These are phyloP conservation scores for Lichtheimia ornata DNA, from an alignment of 371 early-diverging fungal genomes.

Conservation along the genomic window DNA sequence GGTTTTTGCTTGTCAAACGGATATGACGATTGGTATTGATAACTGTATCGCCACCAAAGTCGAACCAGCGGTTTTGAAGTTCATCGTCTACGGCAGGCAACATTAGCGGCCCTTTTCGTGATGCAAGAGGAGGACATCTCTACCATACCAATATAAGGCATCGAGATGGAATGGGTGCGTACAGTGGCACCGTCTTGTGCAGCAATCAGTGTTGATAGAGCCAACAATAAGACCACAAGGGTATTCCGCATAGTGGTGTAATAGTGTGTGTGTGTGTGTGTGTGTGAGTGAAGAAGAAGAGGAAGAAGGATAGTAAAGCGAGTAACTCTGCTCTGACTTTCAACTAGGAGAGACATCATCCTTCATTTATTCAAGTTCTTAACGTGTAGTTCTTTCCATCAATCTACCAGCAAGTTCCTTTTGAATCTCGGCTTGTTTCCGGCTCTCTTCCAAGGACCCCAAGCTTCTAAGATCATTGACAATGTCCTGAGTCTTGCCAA, in stretches of 20 bases:
- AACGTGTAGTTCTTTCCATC: conserved; percentile 45
- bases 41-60: conserved; percentile 70
- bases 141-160: conserved; percentile 72
- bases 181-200: conserved; percentile 36
- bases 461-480: conserved; percentile 89
- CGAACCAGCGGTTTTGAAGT: conserved; percentile 71
- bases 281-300: neutral
- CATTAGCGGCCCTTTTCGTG: neutral
- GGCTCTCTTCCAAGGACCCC: conserved; percentile 68
- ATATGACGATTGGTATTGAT: conserved; percentile 76
- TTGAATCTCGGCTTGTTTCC: conserved; percentile 70
- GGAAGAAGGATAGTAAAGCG: neutral
- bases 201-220: neutral
- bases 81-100: conserved; percentile 54
- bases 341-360: too few relatives aligned
- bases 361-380: neutral
- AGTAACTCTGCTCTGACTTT: too few relatives aligned
- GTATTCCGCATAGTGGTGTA: neutral
- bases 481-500: conserved; percentile 96
- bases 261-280: neutral
- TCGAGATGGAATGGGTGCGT: conserved; percentile 66
- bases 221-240: neutral
- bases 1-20: conserved; percentile 79
- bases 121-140: neutral
- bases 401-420: conserved; percentile 73